Conservation (phyloP, 2,329 filamentous ascomycete genomes). For the Truncatella angustata region DNA sequence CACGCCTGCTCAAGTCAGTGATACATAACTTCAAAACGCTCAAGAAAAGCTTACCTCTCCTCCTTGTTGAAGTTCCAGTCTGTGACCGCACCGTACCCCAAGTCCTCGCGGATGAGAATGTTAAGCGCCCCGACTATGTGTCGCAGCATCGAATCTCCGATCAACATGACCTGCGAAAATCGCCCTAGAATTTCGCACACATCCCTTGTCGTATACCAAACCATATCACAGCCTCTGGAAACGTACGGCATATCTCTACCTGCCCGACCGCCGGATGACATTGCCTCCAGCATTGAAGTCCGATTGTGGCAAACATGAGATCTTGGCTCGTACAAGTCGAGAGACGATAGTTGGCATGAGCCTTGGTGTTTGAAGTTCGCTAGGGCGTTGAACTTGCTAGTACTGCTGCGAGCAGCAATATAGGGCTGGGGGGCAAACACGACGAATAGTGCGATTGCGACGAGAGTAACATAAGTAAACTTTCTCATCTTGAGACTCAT, state of each 20-base stretch:
- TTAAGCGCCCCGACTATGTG: constrained; percentile 47
- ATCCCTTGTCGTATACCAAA: constrained; percentile 44
- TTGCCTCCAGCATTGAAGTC: constrained; percentile 35
- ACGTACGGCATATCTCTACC: constrained; percentile 43
- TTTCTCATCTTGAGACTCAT: too few relatives aligned
- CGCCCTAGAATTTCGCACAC: constrained; percentile 42
- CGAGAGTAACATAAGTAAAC: too few relatives aligned
- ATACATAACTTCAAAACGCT: background rate
- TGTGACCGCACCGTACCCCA: constrained; percentile 47
- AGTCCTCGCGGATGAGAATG: constrained; percentile 41
- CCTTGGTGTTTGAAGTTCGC: constrained; percentile 39
- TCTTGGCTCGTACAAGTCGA: constrained; percentile 37
- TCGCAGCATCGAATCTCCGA: constrained; percentile 47
- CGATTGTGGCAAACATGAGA: constrained; percentile 32
- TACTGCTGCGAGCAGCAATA: too few relatives aligned
- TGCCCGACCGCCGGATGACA: constrained; percentile 42
- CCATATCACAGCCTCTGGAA: constrained; percentile 44
- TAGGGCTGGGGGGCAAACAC: too few relatives aligned
- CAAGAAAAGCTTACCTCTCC: constrained; percentile 32
- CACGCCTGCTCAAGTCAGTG: constrained; percentile 25
- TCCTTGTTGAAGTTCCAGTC: constrained; percentile 46
- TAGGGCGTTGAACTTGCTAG: constrained; percentile 31
- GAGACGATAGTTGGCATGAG: constrained; percentile 41
- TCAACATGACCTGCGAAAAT: constrained; percentile 44
- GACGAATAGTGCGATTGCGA: too few relatives aligned